Conservation (phyloP, 192 early-diverging fungal genomes). For the Kappamyces sp. region DNA sequence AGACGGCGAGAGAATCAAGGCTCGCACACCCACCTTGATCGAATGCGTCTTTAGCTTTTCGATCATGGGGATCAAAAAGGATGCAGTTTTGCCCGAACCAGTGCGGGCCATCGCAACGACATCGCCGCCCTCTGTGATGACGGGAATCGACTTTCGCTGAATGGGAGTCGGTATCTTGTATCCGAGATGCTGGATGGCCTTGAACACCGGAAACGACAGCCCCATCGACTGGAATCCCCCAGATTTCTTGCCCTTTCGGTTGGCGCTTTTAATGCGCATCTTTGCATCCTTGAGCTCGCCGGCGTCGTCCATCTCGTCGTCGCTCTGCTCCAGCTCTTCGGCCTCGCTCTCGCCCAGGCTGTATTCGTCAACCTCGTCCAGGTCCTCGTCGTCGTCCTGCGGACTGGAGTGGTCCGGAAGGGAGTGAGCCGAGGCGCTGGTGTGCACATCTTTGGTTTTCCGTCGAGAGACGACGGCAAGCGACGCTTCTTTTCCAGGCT, state of each 20-base stretch:
- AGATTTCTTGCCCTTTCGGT: slow-evolving; percentile 90
- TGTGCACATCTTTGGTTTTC: not conserved
- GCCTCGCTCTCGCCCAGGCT: slow-evolving; percentile 10
- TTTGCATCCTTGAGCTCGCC: slow-evolving; percentile 19
- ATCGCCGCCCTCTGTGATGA: slow-evolving; percentile 85
- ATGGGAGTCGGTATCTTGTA: slow-evolving; percentile 99
- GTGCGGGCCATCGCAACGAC: slow-evolving; percentile 98
- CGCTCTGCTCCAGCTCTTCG: slow-evolving; percentile 15
- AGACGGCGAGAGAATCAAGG: slow-evolving; percentile 82
- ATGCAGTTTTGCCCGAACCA: slow-evolving; percentile 95
- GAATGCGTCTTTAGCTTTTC: slow-evolving; percentile 83
- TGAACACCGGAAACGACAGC: slow-evolving; percentile 73
- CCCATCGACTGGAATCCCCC: slow-evolving; percentile 99
- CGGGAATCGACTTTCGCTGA: slow-evolving; percentile 90
- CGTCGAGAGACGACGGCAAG: not conserved
- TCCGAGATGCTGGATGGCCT: slow-evolving; percentile 84
- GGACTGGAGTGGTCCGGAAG: not conserved
- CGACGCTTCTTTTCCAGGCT: not conserved
- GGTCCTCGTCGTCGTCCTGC: slow-evolving; percentile 13
- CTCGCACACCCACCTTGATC: slow-evolving; percentile 61
- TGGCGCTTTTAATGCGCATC: slow-evolving; percentile 53
- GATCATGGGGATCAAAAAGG: slow-evolving; percentile 89
- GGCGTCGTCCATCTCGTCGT: slow-evolving; percentile 19
- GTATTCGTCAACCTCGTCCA: slow-evolving; percentile 15
- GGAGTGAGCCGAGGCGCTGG: not conserved